Conservation (phyloP, 345 rosid species). For the Sisymbrium altissimum region DNA sequence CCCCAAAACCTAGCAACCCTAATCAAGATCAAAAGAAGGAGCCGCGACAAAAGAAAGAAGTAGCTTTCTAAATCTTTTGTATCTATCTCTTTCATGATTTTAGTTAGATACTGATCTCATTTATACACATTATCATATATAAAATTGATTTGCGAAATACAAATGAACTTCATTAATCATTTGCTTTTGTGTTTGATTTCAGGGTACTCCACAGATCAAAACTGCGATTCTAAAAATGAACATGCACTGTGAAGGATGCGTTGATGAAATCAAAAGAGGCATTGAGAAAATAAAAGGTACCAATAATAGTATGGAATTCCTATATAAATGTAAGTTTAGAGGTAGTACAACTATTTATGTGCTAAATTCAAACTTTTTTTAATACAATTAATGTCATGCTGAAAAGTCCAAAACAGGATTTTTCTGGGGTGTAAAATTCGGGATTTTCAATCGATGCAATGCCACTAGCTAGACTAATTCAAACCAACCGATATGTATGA, state of each 20-base stretch:
- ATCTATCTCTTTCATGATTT: background rate
- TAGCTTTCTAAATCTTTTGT: background rate
- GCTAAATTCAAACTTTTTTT: background rate
- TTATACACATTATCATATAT: background rate
- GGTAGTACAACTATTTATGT: background rate
- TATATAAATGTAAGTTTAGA: background rate
- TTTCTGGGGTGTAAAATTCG: background rate
- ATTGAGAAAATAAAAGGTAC: slow-evolving; percentile 50
- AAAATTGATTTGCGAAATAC: background rate
- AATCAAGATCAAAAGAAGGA: slow-evolving; percentile 24
- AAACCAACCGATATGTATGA: background rate
- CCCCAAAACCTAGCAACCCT: slow-evolving; percentile 40
- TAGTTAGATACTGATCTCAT: background rate
- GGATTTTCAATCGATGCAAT: background rate
- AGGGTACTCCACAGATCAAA: slow-evolving; percentile 38
- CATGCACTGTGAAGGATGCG: slow-evolving; percentile 79
- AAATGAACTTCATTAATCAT: background rate
- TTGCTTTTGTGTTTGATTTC: background rate
- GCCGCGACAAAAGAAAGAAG: slow-evolving; percentile 39
- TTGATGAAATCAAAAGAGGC: slow-evolving; percentile 41
- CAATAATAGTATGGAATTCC: too few species aligned
- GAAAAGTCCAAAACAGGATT: background rate
- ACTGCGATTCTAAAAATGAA: slow-evolving; percentile 42
- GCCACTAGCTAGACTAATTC: background rate
- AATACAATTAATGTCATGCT: background rate